Base-by-base conservation (phyloP, 352 stramenopile species). In the Pilasporangium apinafurcum region DNA sequence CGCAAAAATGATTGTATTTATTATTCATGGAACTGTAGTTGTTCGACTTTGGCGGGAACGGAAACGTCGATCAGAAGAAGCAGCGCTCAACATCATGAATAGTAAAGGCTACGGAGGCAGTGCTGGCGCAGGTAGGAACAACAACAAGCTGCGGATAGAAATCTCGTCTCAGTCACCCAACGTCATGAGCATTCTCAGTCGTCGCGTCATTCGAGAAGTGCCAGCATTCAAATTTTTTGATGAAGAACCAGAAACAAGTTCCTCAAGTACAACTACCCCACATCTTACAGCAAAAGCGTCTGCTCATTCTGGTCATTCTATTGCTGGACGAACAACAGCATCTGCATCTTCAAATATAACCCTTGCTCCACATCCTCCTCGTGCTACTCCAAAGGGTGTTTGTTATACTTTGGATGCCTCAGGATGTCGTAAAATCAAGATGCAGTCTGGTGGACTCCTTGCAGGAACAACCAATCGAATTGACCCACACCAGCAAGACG, bases 201-300 rank as follows among this genome's bases (percentile, higher is more conserved):
- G 69, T 8, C 63, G 74, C n/a, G 56, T 88, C 46, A 82, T 88
- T 33, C 64, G 73, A 20, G 68, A 87, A 24, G 74, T 91, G 14
- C 79, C 73, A 0, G 79, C 79, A 4, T 57, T 91, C 18, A 83
- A 86, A 33, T 91, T 88, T 59, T 91, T 91, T 38, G 71, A 86
- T 43, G 72, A 83, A 44, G 51, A 68, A 14, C 33, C 31, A 6
- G 49, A 63, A 10, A 34, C 12, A 10, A 51, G 31, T n/a, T n/a
- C n/a, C n/a, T n/a, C n/a, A n/a, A n/a, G n/a, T n/a, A n/a, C n/a
- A 62, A 18, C 16, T 21, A 1, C n/a, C 4, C 10, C 8, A 13
- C 13, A 16, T 17, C 13, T 18, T 14, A 13, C 16, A 31, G 36
- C 22, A 35, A 21, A 21, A 10, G 5, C 44, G 8, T 31, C 40